Base-by-base conservation (phyloP, 2,329 filamentous ascomycete genomes). In the Lizonia empirigonia region DNA sequence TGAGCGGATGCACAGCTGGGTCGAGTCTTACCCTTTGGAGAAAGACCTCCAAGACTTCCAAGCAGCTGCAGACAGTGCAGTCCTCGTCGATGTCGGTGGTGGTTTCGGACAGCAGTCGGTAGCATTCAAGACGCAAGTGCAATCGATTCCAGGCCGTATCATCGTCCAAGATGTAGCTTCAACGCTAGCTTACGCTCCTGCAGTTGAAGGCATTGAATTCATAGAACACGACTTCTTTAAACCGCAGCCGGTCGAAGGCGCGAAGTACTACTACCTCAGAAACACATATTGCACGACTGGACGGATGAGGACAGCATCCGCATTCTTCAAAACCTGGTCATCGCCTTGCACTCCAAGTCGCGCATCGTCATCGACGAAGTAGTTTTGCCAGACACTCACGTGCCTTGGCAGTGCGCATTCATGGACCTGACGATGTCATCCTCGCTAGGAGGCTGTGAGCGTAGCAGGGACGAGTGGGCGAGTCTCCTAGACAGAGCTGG, bases 231-330 rank as follows among this genome's bases (percentile, higher is more conserved):
- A 73, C 35, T 73, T 72, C 59, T 73, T 72, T 52, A 62, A 45
- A 1, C 44, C 53, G 2, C 70, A 74, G 22, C 56, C 63, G 1
- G 46, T 70, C 29, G 56, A 59, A 7, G 63, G 56, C 7, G 70
- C 68, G 2, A 68, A 68, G 27, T 65, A 70, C 19, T 73, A 72
- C 48, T 68, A 71, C 27, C 47, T 73, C 7, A 55, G 63, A n/a
- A n/a, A 10, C 60, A 66, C 38, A 64, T 73, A 12, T 46, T 72
- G 40, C 70, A 74, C 40, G 68, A 73, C 44, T 72, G 68, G 68
- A 50, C 59, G 0, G 63, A 71, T 36, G 58, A 58, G 4, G 60
- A 68, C 22, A 60, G 60, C 8, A 40, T 69, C 16, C 54, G 55
- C 16, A 71, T 72, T 15, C 56, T 73, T 9, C 39, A 59, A 16